These are phyloP conservation scores for Ciborinia camelliae DNA, from an alignment of 2,329 filamentous ascomycete species.

Conservation along the genomic window DNA sequence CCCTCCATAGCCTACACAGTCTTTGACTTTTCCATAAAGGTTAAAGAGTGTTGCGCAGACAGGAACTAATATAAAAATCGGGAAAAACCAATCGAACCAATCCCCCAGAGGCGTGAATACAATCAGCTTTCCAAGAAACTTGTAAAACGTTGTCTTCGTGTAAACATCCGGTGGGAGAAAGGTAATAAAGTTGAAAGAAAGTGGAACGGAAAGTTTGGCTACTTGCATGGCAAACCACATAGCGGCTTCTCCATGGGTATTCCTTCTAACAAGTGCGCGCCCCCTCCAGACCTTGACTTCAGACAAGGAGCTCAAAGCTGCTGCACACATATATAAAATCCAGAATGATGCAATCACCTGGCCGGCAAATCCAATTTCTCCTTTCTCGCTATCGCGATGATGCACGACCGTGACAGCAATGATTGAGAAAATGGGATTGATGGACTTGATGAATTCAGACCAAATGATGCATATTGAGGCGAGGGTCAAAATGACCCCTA, in stretches of 20 bases:
- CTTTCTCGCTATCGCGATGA: constrained; percentile 63
- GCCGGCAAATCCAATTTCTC: constrained; percentile 78
- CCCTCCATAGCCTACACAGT: constrained; percentile 70
- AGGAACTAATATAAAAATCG: constrained; percentile 80
- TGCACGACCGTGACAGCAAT: constrained; percentile 55
- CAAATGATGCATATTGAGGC: constrained; percentile 84
- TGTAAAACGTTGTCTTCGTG: constrained; percentile 76
- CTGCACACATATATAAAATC: constrained; percentile 95
- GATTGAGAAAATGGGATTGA: constrained; percentile 71
- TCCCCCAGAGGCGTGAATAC: constrained; percentile 77
- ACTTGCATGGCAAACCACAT: constrained; percentile 96
- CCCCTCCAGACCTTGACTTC: constrained; percentile 98
- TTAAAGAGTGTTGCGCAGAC: constrained; percentile 85
- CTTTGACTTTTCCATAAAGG: constrained; percentile 77
- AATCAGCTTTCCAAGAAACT: constrained; percentile 79
- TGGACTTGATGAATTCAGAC: constrained; percentile 88
- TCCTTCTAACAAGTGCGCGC: constrained; percentile 80
- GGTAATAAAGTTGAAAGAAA: constrained; percentile 95
- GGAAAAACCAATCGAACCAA: constrained; percentile 86
- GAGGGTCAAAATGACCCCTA: constrained; percentile 65
- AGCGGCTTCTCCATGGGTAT: constrained; percentile 88
- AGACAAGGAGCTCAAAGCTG: constrained; percentile 80
- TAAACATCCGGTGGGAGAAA: constrained; percentile 75
- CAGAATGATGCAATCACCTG: constrained; percentile 81
- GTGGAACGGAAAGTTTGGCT: constrained; percentile 84